phyloP scores from a whole-genome alignment of 1,139 yeast species.

The Yamadazyma epiphylla region DNA sequence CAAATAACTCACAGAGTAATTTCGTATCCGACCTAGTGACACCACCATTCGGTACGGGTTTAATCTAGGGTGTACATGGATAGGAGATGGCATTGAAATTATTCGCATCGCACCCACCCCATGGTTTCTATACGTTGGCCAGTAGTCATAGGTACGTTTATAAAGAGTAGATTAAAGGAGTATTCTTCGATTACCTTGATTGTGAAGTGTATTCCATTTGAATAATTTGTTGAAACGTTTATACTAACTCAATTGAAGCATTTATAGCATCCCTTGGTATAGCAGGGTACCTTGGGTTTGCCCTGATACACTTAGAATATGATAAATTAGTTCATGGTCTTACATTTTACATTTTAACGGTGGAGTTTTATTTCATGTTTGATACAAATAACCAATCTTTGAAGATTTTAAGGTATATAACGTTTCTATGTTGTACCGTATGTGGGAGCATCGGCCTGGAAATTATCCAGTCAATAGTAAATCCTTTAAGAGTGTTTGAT shows the following conservation, averaged over 20 bases:
- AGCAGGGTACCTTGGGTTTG: slow-evolving; percentile 51
- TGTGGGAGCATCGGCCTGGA: slow-evolving; percentile 52
- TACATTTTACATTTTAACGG: slow-evolving; percentile 48
- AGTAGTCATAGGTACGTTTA: slow-evolving; percentile 24
- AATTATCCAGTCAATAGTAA: slow-evolving; percentile 40
- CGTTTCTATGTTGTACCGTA: slow-evolving; percentile 42
- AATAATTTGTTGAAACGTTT: neutral
- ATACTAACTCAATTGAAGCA: slow-evolving; percentile 13
- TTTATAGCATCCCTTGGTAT: slow-evolving; percentile 22
- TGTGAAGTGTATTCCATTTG: neutral
- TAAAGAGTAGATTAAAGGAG: neutral
- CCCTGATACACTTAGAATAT: slow-evolving; percentile 41
- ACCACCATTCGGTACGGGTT: too few species aligned
- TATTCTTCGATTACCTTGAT: neutral
- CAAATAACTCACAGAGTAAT: too few species aligned
- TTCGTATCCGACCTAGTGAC: too few species aligned
- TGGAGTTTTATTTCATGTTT: slow-evolving; percentile 53
- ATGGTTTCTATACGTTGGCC: slow-evolving; percentile 14
- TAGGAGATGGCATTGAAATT: slow-evolving; percentile 4
- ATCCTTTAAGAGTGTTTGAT: slow-evolving; percentile 49
- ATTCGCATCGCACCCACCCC: too few species aligned
- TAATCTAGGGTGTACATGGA: too few species aligned
- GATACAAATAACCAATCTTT: slow-evolving; percentile 35
- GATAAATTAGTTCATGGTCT: slow-evolving; percentile 53
- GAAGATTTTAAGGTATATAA: slow-evolving; percentile 35